Evolutionary conservation across 2,329 filamentous ascomycete genomes (phyloP).

Genomic region (Didymella exigua): DNA sequence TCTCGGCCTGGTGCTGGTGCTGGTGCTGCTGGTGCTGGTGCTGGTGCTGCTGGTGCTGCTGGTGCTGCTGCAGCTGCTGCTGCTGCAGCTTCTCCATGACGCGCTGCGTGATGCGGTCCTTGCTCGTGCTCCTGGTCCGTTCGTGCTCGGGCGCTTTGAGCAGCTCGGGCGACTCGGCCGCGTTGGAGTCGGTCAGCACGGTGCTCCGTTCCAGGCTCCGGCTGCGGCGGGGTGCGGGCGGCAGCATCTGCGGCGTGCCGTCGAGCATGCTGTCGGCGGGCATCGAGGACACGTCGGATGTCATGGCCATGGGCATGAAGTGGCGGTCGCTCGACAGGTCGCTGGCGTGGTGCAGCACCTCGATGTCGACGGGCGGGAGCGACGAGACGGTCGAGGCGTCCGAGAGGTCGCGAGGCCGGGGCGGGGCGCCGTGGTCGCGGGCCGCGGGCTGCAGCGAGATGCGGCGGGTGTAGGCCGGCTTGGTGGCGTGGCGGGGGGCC

Average conservation of each 20-base stretch:
- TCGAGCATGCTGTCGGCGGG: constrained; percentile 74
- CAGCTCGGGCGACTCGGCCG: constrained; percentile 28
- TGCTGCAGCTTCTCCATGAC: constrained; percentile 69
- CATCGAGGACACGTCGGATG: constrained; percentile 87
- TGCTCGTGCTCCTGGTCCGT: constrained; percentile 68
- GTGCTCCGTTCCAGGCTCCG: constrained; percentile 56
- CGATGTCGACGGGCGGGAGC: constrained; percentile 80
- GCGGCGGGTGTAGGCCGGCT: constrained; percentile 70
- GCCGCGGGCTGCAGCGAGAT: constrained; percentile 63
- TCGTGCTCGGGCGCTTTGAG: constrained; percentile 65
- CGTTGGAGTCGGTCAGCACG: constrained; percentile 28
- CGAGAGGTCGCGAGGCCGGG: constrained; percentile 62
- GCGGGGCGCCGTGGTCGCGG: constrained; percentile 42
- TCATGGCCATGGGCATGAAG: constrained; percentile 68
- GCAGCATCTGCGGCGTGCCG: constrained; percentile 54
- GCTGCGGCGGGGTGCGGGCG: constrained; percentile 56
- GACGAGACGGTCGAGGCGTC: constrained; percentile 79
- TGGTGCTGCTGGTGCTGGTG: constrained; percentile 60
- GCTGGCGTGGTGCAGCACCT: constrained; percentile 75
- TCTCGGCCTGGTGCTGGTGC: constrained; percentile 58
- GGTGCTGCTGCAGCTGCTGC: constrained; percentile 58
- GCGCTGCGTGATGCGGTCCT: constrained; percentile 70
- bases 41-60: constrained; percentile 61
- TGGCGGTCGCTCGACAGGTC: constrained; percentile 69
- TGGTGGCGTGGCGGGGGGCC: constrained; percentile 69